Evolutionary conservation across 2,329 filamentous ascomycete genomes (phyloP), one percentile per base, ranked within the genome.

Genomic region (Penicillium sp.): DNA sequence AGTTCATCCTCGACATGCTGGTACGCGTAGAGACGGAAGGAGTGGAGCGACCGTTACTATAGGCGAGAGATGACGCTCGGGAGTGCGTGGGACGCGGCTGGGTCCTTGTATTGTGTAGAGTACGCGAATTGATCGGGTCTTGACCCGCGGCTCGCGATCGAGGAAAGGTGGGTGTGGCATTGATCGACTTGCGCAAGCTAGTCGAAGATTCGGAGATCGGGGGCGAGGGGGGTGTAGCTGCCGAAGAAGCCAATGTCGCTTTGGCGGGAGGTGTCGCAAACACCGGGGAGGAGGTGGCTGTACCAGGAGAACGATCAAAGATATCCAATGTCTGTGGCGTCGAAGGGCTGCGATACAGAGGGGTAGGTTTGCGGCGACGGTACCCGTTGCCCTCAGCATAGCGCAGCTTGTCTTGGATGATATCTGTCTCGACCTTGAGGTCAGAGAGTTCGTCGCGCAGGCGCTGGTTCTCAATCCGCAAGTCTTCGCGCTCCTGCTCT

Each of bases 361-460:
- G 65, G 39, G 70, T 64, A 30, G 73, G 70, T 55, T 74, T 75
- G 52, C 70, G 67, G 44, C 69, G 68, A 45, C 72, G 66, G 49
- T 73, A 67, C 16, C 67, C 61, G 41, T 74, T 67, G 17, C 65
- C 65, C 54, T 80, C 74, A 23, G 76, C 71, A 39, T 89, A 84
- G 59, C 85, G 85, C 58, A 96, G 73, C 74, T 95, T 96, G 72
- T 95, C 87, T 57, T 92, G 84, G 56, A 90, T 77, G 56, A 98
- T 92, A 59, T 96, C 92, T 43, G 84, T 83, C 67, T 98, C 92
- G 46, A 98, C 87, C 71, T 87, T 93, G 51, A 95, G 75, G 61
- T 98, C 92, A 4, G 85, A 84, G 9, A 96, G 73, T 62, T 98
- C 92, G 57, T 95, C 89, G 26, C 87, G 81, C 44, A 96, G 70